These are phyloP conservation scores for Mortierella sp. DNA, from an alignment of 371 early-diverging fungal genomes.

Conservation along the genomic window DNA sequence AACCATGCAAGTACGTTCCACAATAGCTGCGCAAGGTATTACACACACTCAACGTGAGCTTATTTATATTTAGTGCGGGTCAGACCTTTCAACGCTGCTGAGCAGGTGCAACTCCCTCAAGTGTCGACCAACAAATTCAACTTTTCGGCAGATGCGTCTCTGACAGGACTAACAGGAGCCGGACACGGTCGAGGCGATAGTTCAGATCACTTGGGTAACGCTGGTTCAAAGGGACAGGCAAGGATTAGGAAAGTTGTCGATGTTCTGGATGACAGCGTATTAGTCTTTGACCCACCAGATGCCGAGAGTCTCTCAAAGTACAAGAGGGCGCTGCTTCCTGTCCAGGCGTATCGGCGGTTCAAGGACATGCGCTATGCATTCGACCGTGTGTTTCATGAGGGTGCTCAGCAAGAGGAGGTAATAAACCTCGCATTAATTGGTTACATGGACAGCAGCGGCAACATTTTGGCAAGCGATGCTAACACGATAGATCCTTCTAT, in stretches of 20 bases:
- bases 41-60: no score
- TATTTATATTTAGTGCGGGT: slow-evolving; percentile 63
- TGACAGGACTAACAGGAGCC: slow-evolving; percentile 22
- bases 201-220: slow-evolving; percentile 13
- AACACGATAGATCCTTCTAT: neutral
- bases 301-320: slow-evolving; percentile 56
- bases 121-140: slow-evolving; percentile 51
- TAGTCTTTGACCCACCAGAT: slow-evolving; percentile 77
- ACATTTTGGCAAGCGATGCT: neutral
- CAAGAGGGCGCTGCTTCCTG: slow-evolving; percentile 34
- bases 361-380: slow-evolving; percentile 68
- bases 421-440: neutral
- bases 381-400: slow-evolving; percentile 73
- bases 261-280: slow-evolving; percentile 69
- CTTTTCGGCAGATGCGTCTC: slow-evolving; percentile 51
- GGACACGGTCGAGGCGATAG: slow-evolving; percentile 12
- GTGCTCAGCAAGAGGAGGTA: slow-evolving; percentile 67
- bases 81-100: slow-evolving; percentile 69
- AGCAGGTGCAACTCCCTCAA: slow-evolving; percentile 57
- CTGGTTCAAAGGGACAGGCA: slow-evolving; percentile 8
- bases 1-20: neutral
- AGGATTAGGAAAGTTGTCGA: slow-evolving; percentile 68
- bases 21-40: neutral
- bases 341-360: slow-evolving; percentile 45
- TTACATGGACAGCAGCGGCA: neutral